These are phyloP conservation scores for Cynanchum wilfordii DNA, from an alignment of 257 asterid genomes.

Conservation along the genomic window DNA sequence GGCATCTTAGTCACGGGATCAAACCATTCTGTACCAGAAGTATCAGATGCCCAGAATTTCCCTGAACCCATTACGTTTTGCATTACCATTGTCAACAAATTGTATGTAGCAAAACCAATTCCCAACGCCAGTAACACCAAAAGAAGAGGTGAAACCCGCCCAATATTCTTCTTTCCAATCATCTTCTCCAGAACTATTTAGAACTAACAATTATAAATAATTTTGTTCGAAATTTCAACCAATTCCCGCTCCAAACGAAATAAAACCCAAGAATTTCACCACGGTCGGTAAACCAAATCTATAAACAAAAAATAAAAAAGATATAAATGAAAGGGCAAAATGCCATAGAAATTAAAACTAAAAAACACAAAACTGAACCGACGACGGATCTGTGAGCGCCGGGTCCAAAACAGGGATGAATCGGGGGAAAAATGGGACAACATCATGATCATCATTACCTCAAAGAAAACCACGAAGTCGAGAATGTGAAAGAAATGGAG, in stretches of 20 bases:
- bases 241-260: not conserved
- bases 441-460: not conserved
- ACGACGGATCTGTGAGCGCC: not conserved
- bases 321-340: not conserved
- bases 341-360: not conserved
- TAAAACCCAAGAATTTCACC: not conserved
- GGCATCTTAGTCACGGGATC: conserved; percentile 56
- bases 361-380: not conserved
- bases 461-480: not conserved
- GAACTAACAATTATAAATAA: not conserved
- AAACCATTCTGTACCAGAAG: conserved; percentile 28
- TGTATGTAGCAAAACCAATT: conserved; percentile 77
- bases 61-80: conserved; percentile 34
- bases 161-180: conserved; percentile 53
- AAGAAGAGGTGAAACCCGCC: conserved; percentile 64
- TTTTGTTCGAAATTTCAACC: not conserved
- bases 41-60: conserved; percentile 15
- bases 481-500: not conserved
- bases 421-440: not conserved
- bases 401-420: not conserved
- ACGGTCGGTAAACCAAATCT: not conserved
- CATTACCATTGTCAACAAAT: conserved; percentile 63
- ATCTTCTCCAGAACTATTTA: conserved; percentile 16
- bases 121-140: conserved; percentile 66
- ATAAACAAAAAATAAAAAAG: not conserved